Conservation (phyloP, 2,329 filamentous ascomycete species). For the Tolypocladium ovalisporum region DNA sequence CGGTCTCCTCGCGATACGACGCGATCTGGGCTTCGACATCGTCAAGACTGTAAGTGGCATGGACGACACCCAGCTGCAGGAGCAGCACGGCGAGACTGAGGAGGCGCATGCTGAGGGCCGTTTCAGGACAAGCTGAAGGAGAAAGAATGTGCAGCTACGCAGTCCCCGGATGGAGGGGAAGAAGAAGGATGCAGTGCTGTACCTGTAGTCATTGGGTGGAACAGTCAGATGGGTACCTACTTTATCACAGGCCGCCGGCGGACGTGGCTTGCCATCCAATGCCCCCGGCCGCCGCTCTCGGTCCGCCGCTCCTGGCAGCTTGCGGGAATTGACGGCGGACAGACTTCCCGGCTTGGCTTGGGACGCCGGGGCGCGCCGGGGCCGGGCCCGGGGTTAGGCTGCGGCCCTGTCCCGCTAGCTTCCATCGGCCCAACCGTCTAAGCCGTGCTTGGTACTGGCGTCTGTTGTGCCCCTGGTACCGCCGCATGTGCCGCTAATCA, state of each 20-base stretch:
- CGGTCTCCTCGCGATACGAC: constrained; percentile 2
- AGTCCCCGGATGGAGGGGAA: neutral
- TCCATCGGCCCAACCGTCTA: neutral
- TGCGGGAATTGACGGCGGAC: neutral
- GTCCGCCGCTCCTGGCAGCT: neutral
- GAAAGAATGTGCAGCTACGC: neutral
- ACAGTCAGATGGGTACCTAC: neutral
- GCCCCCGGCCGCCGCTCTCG: neutral
- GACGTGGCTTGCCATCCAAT: neutral
- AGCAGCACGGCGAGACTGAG: constrained; percentile 1
- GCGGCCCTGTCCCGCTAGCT: neutral
- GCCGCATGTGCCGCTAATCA: too few relatives aligned
- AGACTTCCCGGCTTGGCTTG: neutral
- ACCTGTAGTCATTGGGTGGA: neutral
- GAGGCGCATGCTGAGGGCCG: constrained; percentile 1
- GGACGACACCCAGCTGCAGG: neutral
- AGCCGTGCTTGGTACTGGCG: neutral
- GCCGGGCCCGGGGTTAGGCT: neutral
- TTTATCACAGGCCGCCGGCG: neutral
- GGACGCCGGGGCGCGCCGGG: neutral
- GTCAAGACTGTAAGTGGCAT: neutral
- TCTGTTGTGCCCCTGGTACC: neutral
- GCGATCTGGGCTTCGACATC: constrained; percentile 8
- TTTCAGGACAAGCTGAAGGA: neutral
- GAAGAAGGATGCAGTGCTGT: neutral